These are phyloP conservation scores for Eragrostis tef DNA, from an alignment of 202 grass and related monocot genomes.

Conservation along the genomic window DNA sequence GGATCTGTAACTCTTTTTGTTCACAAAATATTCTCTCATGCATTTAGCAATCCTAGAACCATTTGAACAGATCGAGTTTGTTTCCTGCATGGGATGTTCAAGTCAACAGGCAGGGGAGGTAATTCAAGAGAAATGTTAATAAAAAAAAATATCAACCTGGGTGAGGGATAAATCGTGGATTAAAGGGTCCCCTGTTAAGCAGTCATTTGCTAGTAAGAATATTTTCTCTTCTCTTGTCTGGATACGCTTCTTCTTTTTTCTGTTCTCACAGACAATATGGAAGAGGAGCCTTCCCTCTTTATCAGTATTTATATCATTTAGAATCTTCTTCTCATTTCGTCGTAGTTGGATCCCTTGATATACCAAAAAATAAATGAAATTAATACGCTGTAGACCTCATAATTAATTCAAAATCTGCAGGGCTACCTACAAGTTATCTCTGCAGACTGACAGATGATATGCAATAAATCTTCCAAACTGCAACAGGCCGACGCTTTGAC, in stretches of 20 bases:
- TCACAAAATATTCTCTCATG: constrained; percentile 91
- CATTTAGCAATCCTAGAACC: constrained; percentile 91
- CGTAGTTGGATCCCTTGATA: constrained; percentile 92
- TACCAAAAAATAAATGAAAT: constrained; percentile 38
- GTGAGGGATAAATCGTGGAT: constrained; percentile 88
- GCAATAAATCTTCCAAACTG: constrained; percentile 87
- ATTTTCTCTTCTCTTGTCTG: constrained; percentile 94
- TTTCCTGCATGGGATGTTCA: constrained; percentile 65
- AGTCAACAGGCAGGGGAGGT: constrained; percentile 28
- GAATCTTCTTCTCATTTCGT: constrained; percentile 83
- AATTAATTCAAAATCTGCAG: constrained; percentile 43
- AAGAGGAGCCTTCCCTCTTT: constrained; percentile 82
- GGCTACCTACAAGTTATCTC: constrained; percentile 83
- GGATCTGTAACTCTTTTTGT: constrained; percentile 85
- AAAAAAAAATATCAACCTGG: constrained; percentile 66
- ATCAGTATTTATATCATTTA: constrained; percentile 89
- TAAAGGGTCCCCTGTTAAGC: constrained; percentile 79
- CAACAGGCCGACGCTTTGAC: constrained; percentile 77
- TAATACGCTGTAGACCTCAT: constrained; percentile 21
- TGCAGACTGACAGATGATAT: constrained; percentile 76
- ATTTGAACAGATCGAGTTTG: constrained; percentile 79
- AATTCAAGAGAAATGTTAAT: constrained; percentile 28
- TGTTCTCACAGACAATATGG: constrained; percentile 77
- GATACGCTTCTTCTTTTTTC: constrained; percentile 87
- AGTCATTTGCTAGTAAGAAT: constrained; percentile 87